Conservation (phyloP, 257 asterid genomes). For the Solanum commersonii region DNA sequence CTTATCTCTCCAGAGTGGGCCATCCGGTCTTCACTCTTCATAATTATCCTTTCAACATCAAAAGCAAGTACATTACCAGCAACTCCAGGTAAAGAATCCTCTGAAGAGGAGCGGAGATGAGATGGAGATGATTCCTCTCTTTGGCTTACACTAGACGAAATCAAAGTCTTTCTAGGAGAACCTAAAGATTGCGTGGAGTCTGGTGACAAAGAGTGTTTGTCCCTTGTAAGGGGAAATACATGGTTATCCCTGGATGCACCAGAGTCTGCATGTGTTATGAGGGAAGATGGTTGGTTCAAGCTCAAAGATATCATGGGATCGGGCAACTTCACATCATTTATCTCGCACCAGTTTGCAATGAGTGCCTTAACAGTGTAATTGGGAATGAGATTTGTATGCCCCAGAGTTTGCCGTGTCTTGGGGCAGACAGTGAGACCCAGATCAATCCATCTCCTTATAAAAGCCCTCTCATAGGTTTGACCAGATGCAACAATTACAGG, state of each 20-base stretch:
- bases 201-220: slow-evolving; percentile 29
- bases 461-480: slow-evolving; percentile 84
- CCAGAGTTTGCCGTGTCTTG: slow-evolving; percentile 73
- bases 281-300: slow-evolving; percentile 54
- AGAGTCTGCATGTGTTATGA: slow-evolving; percentile 42
- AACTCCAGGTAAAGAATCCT: slow-evolving; percentile 42
- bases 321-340: slow-evolving; percentile 62
- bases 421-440: slow-evolving; percentile 89
- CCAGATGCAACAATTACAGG: slow-evolving; percentile 93
- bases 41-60: slow-evolving; percentile 36
- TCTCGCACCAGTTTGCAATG: slow-evolving; percentile 73
- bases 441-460: slow-evolving; percentile 73
- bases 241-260: slow-evolving; percentile 24
- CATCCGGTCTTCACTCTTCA: slow-evolving; percentile 42
- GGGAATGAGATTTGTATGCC: slow-evolving; percentile 70
- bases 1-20: slow-evolving; percentile 55
- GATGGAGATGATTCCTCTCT: slow-evolving; percentile 32
- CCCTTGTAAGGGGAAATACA: slow-evolving; percentile 17
- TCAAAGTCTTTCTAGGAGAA: slow-evolving; percentile 32
- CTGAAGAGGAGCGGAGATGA: slow-evolving; percentile 52
- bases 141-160: slow-evolving; percentile 27
- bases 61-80: slow-evolving; percentile 28
- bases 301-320: slow-evolving; percentile 44
- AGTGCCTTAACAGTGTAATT: slow-evolving; percentile 85
- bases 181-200: slow-evolving; percentile 24